Evolutionary conservation across 352 stramenopile genomes (phyloP).

Genomic region (Blastocystis sp.): DNA sequence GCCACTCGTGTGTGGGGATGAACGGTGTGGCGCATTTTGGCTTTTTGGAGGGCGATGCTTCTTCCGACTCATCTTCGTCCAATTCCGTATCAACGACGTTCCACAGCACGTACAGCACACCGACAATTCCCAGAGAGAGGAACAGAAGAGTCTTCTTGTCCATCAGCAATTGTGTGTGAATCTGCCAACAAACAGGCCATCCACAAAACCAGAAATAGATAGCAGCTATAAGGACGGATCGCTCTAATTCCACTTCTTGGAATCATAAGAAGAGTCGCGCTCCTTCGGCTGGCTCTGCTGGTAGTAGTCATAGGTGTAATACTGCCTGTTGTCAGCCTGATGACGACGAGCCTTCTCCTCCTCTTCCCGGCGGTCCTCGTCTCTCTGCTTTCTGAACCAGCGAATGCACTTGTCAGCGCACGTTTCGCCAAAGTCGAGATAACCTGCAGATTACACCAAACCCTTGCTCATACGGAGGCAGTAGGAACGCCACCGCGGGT

Average conservation of each 20-base stretch:
- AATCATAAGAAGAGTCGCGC: neutral
- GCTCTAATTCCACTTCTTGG: neutral
- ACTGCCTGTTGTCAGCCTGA: neutral
- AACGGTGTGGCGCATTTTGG: slow-evolving; percentile 3
- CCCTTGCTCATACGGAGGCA: neutral
- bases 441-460: neutral
- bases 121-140: neutral
- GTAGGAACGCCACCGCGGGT: neutral
- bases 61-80: neutral
- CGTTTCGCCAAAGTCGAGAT: slow-evolving; percentile 27
- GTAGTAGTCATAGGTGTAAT: neutral
- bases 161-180: neutral
- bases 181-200: neutral
- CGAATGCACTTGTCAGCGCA: slow-evolving; percentile 11
- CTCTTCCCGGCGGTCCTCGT: neutral
- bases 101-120: slow-evolving; percentile 20
- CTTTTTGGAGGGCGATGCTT: neutral
- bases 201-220: neutral
- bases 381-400: neutral
- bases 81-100: neutral
- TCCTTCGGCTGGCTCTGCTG: neutral
- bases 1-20: slow-evolving; percentile 57
- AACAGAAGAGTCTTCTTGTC: neutral
- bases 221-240: neutral
- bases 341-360: neutral